These are phyloP conservation scores for Davidsoniella eucalypti DNA, from an alignment of 2,329 filamentous ascomycete species.

Conservation along the genomic window DNA sequence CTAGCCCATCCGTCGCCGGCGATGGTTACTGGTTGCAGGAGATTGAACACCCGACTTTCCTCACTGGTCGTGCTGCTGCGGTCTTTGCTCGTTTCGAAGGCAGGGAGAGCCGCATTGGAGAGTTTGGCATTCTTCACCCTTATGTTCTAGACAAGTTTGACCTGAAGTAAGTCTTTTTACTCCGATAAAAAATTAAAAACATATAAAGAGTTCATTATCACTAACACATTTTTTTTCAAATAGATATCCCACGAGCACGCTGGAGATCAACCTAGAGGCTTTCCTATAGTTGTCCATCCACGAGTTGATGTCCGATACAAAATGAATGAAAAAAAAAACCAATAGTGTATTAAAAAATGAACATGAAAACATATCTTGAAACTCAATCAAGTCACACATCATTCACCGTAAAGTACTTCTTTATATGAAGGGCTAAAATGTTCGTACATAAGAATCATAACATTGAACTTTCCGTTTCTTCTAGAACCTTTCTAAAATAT, in stretches of 20 bases:
- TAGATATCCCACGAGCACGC: conserved; percentile 77
- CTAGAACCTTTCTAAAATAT: too few species aligned
- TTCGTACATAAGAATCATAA: too few species aligned
- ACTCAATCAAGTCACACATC: not conserved
- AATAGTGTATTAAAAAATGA: conserved; percentile 12
- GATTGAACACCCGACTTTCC: conserved; percentile 80
- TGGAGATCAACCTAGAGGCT: conserved; percentile 88
- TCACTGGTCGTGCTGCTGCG: conserved; percentile 73
- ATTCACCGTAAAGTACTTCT: too few species aligned
- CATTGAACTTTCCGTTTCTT: too few species aligned
- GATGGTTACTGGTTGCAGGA: conserved; percentile 91
- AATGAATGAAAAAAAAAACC: conserved; percentile 9
- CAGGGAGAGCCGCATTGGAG: conserved; percentile 57
- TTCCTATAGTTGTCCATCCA: conserved; percentile 47
- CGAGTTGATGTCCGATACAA: conserved; percentile 10
- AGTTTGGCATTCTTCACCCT: conserved; percentile 88
- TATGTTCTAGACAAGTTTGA: conserved; percentile 88
- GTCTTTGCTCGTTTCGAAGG: conserved; percentile 62
- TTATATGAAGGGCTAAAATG: too few species aligned
- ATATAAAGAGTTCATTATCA: not conserved
- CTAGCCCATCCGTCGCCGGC: conserved; percentile 35
- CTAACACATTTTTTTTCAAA: conserved; percentile 14
- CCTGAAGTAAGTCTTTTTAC: conserved; percentile 43
- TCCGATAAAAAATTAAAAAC: not conserved
- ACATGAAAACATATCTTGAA: not conserved